Evolutionary conservation across 2,329 filamentous ascomycete genomes (phyloP).

Genomic region (Fusarium irregulare): DNA sequence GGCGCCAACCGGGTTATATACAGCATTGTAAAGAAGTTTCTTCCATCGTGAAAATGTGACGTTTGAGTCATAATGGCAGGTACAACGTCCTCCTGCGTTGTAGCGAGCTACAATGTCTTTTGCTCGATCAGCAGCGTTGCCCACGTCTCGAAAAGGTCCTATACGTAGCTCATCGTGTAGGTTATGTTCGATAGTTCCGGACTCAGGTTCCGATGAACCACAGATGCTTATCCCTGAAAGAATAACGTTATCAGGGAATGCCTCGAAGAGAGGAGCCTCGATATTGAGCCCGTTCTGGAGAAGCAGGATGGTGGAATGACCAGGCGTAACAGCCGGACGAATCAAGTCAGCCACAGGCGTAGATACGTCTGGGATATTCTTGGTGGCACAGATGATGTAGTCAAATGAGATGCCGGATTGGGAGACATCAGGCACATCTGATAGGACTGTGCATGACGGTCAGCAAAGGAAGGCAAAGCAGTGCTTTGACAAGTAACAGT

Average conservation of each 20-base stretch:
- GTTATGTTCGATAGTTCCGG: conserved; percentile 40
- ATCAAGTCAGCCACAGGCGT: conserved; percentile 35
- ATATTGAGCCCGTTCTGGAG: conserved; percentile 46
- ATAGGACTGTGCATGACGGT: conserved; percentile 28
- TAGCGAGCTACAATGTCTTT: conserved; percentile 41
- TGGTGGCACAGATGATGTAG: conserved; percentile 43
- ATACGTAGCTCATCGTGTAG: conserved; percentile 39
- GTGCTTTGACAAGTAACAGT: not conserved
- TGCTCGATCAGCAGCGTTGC: conserved; percentile 31
- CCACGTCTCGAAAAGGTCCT: conserved; percentile 36
- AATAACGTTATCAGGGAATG: conserved; percentile 38
- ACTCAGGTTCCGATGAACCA: conserved; percentile 40
- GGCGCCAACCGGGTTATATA: conserved; percentile 41
- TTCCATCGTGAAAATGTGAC: conserved; percentile 43
- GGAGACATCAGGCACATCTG: conserved; percentile 36
- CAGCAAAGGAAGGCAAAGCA: not conserved
- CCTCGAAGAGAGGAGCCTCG: conserved; percentile 32
- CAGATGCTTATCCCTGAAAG: conserved; percentile 44
- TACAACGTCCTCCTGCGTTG: conserved; percentile 32
- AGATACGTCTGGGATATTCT: conserved; percentile 41
- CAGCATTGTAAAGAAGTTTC: conserved; percentile 44
- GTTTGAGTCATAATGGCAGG: conserved; percentile 35
- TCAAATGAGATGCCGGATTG: conserved; percentile 33
- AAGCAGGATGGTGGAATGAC: conserved; percentile 37
- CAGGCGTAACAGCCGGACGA: conserved; percentile 36